These are phyloP conservation scores for Corniculantispora saksenae DNA, from an alignment of 2,329 filamentous ascomycete genomes.

Conservation along the genomic window DNA sequence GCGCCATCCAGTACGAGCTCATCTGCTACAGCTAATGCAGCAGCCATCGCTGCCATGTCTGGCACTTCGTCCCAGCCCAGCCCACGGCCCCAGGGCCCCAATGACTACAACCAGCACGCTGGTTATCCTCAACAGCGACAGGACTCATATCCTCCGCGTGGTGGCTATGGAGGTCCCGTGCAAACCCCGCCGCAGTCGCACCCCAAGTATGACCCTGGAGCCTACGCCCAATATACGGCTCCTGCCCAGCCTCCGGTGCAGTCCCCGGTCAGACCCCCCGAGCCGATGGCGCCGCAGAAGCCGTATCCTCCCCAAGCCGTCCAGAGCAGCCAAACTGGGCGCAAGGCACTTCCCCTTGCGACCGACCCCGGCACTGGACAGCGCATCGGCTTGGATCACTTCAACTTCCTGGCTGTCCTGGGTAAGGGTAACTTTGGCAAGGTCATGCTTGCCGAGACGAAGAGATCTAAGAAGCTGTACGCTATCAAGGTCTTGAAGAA, in stretches of 20 bases:
- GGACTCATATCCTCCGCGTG: conserved; percentile 37
- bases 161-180: conserved; percentile 31
- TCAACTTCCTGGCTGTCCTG: conserved; percentile 97
- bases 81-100: conserved; percentile 27
- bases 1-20: conserved; percentile 49
- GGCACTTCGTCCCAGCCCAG: conserved; percentile 43
- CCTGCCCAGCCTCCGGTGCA: conserved; percentile 39
- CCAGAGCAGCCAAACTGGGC: conserved; percentile 36
- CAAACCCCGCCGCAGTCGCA: conserved; percentile 29
- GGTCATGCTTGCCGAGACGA: conserved; percentile 98
- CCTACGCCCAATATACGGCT: conserved; percentile 73
- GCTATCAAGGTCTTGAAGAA: conserved; percentile 99
- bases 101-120: conserved; percentile 38
- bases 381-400: conserved; percentile 93
- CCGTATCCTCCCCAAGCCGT: conserved; percentile 22
- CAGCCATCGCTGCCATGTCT: conserved; percentile 59
- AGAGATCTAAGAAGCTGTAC: conserved; percentile 86
- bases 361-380: conserved; percentile 73
- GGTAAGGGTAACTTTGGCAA: conserved; percentile 99
- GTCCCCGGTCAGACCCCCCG: too few species aligned
- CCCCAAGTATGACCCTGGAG: conserved; percentile 62
- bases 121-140: conserved; percentile 37
- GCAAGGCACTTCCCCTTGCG: conserved; percentile 68
- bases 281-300: conserved; percentile 34
- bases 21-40: conserved; percentile 20